phyloP scores from a whole-genome alignment of 495 filamentous ascomycete genomes.

The Evansstolkia leycettana region DNA sequence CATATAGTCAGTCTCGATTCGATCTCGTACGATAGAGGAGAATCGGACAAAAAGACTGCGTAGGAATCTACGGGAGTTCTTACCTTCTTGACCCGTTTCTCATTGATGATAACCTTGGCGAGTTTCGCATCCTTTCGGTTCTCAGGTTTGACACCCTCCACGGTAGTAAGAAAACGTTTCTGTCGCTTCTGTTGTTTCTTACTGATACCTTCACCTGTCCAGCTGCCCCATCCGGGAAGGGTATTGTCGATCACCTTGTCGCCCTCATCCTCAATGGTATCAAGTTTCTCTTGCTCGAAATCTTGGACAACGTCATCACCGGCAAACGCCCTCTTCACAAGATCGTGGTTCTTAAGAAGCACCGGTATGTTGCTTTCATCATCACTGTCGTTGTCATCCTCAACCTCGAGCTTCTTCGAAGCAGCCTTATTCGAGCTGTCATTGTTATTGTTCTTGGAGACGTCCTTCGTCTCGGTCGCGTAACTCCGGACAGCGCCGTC shows the following conservation, averaged over 20 bases:
- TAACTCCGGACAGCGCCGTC: constrained; percentile 6
- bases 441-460: constrained; percentile 9
- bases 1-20: not conserved
- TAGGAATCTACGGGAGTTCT: constrained; percentile 1
- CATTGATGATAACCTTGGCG: constrained; percentile 78
- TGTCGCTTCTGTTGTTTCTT: constrained; percentile 48
- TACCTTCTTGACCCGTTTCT: constrained; percentile 87
- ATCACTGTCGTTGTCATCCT: constrained; percentile 31
- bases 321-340: constrained; percentile 78
- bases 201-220: constrained; percentile 71
- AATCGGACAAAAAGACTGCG: constrained; percentile 1
- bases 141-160: constrained; percentile 65
- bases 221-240: constrained; percentile 84
- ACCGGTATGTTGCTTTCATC: constrained; percentile 50
- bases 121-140: constrained; percentile 73
- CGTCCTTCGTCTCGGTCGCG: constrained; percentile 6
- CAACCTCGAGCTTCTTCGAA: constrained; percentile 10
- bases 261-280: constrained; percentile 62
- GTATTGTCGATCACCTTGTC: constrained; percentile 77
- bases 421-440: constrained; percentile 9
- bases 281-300: constrained; percentile 71
- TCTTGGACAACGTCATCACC: constrained; percentile 77
- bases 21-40: not conserved
- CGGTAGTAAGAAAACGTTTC: constrained; percentile 53
- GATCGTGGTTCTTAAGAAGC: constrained; percentile 63